A percentile compares a stretch with the other conserved stretches of the same genome.
phyloP scores from a whole-genome alignment of 2,329 filamentous ascomycete species.

The Fusarium nanum region DNA sequence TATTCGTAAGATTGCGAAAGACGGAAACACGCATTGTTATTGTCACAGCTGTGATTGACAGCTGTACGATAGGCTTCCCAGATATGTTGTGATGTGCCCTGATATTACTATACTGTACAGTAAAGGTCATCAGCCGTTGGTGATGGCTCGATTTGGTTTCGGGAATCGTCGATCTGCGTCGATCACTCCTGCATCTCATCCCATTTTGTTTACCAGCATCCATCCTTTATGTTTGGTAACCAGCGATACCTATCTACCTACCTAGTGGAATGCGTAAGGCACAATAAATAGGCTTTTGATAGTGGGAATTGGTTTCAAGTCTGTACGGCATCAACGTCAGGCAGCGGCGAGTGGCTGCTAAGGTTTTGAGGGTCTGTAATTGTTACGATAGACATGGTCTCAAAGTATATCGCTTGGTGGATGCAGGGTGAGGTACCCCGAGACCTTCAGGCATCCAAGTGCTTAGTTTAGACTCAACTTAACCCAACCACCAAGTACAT shows the following conservation, averaged over 20 bases:
- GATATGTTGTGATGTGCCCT: neutral
- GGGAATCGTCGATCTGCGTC: constrained; percentile 40
- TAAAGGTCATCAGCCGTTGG: constrained; percentile 19
- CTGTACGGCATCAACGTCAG: neutral
- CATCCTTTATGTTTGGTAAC: neutral
- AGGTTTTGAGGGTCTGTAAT: constrained; percentile 5
- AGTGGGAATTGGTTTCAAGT: neutral
- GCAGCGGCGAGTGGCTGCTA: neutral
- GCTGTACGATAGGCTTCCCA: neutral
- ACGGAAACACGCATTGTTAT: neutral
- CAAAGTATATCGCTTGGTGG: neutral
- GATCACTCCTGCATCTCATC: constrained; percentile 33
- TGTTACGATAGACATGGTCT: neutral
- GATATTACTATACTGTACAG: neutral
- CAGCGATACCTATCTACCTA: neutral
- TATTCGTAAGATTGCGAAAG: neutral
- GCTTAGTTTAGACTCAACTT: constrained; percentile 5
- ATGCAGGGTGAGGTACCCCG: neutral
- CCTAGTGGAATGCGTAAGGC: neutral
- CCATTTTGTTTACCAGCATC: constrained; percentile 8
- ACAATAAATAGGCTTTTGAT: neutral
- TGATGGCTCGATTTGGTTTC: constrained; percentile 22
- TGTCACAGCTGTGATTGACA: neutral
- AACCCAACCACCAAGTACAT: neutral
- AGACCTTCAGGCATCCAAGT: neutral